Evolutionary conservation across 2,329 filamentous ascomycete genomes (phyloP).

Genomic region (Epichloe sibirici): DNA sequence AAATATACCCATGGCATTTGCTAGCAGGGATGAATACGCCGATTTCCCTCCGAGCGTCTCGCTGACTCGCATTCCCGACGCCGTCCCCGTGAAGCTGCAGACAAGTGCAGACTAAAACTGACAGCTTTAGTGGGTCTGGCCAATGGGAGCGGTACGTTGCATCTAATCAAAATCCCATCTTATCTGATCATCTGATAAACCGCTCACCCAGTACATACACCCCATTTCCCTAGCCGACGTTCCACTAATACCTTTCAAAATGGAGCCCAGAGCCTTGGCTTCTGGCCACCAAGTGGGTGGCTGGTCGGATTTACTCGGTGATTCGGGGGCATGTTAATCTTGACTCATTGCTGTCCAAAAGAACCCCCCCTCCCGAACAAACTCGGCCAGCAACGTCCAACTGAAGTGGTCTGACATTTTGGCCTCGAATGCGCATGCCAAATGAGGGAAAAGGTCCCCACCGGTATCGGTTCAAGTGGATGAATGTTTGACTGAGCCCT

Average conservation of each 20-base stretch:
- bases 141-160: constrained; percentile 10
- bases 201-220: background rate
- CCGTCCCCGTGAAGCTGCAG: background rate
- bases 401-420: background rate
- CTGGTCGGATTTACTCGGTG: background rate
- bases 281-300: background rate
- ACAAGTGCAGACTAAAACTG: background rate
- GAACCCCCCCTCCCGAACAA: too few relatives aligned
- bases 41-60: too few relatives aligned
- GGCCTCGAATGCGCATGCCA: background rate
- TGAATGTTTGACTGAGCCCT: too few relatives aligned
- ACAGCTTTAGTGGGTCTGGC: constrained; percentile 1
- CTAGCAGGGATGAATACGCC: too few relatives aligned
- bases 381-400: background rate
- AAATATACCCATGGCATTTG: too few relatives aligned
- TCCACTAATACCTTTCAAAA: background rate
- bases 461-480: too few relatives aligned
- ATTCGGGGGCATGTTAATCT: background rate
- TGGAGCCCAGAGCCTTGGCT: background rate
- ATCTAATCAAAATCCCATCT: constrained; percentile 18
- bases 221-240: background rate
- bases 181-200: constrained; percentile 10
- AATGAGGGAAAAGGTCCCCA: background rate
- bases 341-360: too few relatives aligned
- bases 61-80: background rate